Conservation (phyloP, 768 basidiomycete species). For the Suillus luteus region DNA sequence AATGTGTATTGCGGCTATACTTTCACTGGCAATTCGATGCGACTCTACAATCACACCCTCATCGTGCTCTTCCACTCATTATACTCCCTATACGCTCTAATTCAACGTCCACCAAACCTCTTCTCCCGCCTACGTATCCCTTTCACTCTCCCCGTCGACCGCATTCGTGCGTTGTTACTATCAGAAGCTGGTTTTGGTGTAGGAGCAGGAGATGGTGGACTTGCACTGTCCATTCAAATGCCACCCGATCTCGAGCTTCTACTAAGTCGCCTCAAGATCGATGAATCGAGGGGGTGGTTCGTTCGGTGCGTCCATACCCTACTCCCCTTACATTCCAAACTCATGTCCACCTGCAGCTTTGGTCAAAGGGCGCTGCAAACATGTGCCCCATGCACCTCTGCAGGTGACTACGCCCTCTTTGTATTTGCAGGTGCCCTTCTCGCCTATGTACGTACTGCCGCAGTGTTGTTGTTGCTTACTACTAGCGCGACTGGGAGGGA, state of each 20-base stretch:
- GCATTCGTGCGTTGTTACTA: conserved; percentile 48
- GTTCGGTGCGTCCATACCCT: conserved; percentile 47
- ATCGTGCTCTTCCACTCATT: conserved; percentile 54
- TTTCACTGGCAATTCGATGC: too few relatives aligned
- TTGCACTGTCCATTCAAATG: conserved; percentile 30
- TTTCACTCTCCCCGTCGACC: conserved; percentile 53
- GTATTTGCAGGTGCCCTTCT: conserved; percentile 55
- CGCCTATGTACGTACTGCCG: conserved; percentile 59
- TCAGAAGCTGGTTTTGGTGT: conserved; percentile 42
- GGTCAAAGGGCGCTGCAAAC: conserved; percentile 65
- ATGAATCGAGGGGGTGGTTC: conserved; percentile 60
- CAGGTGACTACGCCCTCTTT: conserved; percentile 61
- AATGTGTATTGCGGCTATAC: too few relatives aligned
- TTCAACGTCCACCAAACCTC: conserved; percentile 59
- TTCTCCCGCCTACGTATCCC: conserved; percentile 59
- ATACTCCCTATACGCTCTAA: conserved; percentile 46
- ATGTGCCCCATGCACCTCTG: conserved; percentile 67
- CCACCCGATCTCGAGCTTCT: conserved; percentile 52
- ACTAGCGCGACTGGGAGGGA: conserved; percentile 41
- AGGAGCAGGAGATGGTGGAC: conserved; percentile 13
- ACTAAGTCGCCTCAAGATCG: conserved; percentile 54
- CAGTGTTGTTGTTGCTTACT: conserved; percentile 49
- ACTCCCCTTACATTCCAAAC: background rate
- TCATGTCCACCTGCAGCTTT: conserved; percentile 45
- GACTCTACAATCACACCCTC: too few relatives aligned